These are phyloP conservation scores for Lasiodiplodia gonubiensis DNA, from an alignment of 2,329 filamentous ascomycete genomes.

Conservation along the genomic window DNA sequence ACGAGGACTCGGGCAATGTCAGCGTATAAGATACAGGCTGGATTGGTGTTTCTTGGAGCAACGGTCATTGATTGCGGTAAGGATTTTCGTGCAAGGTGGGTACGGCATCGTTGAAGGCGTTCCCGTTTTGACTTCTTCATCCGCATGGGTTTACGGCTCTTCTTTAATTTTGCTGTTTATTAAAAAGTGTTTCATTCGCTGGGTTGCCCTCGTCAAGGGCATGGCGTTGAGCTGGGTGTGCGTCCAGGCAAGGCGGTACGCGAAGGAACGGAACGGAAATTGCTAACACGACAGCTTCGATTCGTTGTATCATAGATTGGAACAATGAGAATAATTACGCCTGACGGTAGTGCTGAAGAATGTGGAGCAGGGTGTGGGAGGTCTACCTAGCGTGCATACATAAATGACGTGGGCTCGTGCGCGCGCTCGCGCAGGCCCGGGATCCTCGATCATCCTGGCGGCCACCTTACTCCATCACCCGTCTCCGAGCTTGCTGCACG, in stretches of 20 bases:
- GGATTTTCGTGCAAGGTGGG: conserved; percentile 11
- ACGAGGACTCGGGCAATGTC: conserved; percentile 44
- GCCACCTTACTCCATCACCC: conserved; percentile 24
- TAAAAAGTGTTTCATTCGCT: conserved; percentile 21
- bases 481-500: conserved; percentile 25
- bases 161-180: neutral
- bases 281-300: conserved; percentile 24
- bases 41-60: conserved; percentile 26
- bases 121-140: neutral
- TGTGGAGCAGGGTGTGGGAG: neutral
- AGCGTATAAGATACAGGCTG: conserved; percentile 38
- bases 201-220: conserved; percentile 2
- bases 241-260: neutral
- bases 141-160: neutral
- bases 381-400: neutral
- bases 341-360: neutral
- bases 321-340: conserved; percentile 9
- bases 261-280: conserved; percentile 16
- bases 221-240: conserved; percentile 15
- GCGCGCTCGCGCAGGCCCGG: neutral
- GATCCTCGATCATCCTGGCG: conserved; percentile 21
- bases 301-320: conserved; percentile 26
- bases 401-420: conserved; percentile 10
- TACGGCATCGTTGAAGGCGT: conserved; percentile 19
- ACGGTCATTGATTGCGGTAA: conserved; percentile 16